phyloP scores from a whole-genome alignment of 805 yeast species.

The Wickerhamiella bombiphila region DNA sequence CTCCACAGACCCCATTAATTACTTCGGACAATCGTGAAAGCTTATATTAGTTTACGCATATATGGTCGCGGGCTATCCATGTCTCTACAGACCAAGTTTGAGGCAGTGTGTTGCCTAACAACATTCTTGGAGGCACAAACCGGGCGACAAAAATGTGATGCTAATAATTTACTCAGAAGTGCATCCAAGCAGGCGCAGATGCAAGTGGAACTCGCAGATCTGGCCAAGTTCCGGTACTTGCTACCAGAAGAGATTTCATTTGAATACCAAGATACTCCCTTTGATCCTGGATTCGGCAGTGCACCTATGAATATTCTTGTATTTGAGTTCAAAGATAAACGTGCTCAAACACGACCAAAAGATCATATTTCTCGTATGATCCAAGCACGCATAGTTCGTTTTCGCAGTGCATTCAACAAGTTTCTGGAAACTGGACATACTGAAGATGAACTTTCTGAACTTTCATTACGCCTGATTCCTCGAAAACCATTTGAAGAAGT shows the following conservation, averaged over 20 bases:
- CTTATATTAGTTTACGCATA: background rate
- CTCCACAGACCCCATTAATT: constrained; percentile 2
- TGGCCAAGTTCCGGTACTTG: constrained; percentile 46
- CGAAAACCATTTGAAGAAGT: constrained; percentile 1
- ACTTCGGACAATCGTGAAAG: background rate
- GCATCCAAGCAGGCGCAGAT: constrained; percentile 37
- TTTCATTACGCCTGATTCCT: constrained; percentile 1
- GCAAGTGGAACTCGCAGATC: constrained; percentile 31
- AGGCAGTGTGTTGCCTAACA: background rate
- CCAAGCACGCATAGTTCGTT: constrained; percentile 9
- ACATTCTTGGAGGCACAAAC: background rate
- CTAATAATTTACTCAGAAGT: constrained; percentile 18
- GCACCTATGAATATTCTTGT: constrained; percentile 40
- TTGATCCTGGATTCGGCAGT: constrained; percentile 24
- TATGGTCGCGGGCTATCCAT: too few relatives aligned
- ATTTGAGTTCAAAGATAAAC: constrained; percentile 63
- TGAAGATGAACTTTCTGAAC: background rate
- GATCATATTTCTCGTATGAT: constrained; percentile 7
- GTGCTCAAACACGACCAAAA: constrained; percentile 26
- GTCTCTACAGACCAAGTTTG: background rate
- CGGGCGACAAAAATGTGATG: constrained; percentile 8
- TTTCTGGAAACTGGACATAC: constrained; percentile 6
- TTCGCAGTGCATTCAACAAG: constrained; percentile 7
- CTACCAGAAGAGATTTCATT: constrained; percentile 57
- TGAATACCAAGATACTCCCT: constrained; percentile 60